Evolutionary conservation across 768 basidiomycete species (phyloP), one percentile per base, ranked within the genome.

Genomic region (Ephemerocybe angulata): DNA sequence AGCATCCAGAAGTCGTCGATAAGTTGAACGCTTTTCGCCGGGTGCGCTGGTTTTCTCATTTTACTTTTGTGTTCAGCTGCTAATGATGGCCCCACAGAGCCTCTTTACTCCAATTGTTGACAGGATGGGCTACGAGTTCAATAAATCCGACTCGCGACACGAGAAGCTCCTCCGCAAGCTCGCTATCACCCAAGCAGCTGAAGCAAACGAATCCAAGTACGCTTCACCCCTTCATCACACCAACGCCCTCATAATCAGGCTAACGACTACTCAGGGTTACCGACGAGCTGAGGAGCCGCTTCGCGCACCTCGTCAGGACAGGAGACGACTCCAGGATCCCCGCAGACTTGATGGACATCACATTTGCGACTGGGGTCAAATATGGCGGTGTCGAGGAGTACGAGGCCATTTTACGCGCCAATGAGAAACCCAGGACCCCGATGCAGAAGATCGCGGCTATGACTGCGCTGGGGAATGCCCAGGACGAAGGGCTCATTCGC

Each of bases 241-340:
- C n/a, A n/a, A n/a, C n/a, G n/a, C n/a, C n/a, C n/a, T n/a, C n/a
- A n/a, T n/a, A n/a, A n/a, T n/a, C n/a, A n/a, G n/a, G n/a, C n/a
- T n/a, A n/a, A n/a, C n/a, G n/a, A n/a, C n/a, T n/a, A 7, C 58
- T 2, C 64, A 94, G 90, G 44, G 87, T 90, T n/a, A 68, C 95
- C 60, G 74, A 79, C 44, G 88, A 92, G 65, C 73, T 96, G 50
- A 72, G 77, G 61, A 70, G 72, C 24, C 85, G 90, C 53, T 98
- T 97, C 75, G 71, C 75, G 31, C 72, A 80, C 28, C 92, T 85
- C 66, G 67, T 87, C 62, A 77, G 82, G 56, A 88, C 84, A 12
- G 82, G 83, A 6, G 89, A 96, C 64, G 83, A 87, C 61, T 86
- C 86, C 0, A 75, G 70, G 51, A 90, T 98, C 59, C 90, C 92